phyloP scores from a whole-genome alignment of 2,329 filamentous ascomycete species.

The Pseudopithomyces chartarum region DNA sequence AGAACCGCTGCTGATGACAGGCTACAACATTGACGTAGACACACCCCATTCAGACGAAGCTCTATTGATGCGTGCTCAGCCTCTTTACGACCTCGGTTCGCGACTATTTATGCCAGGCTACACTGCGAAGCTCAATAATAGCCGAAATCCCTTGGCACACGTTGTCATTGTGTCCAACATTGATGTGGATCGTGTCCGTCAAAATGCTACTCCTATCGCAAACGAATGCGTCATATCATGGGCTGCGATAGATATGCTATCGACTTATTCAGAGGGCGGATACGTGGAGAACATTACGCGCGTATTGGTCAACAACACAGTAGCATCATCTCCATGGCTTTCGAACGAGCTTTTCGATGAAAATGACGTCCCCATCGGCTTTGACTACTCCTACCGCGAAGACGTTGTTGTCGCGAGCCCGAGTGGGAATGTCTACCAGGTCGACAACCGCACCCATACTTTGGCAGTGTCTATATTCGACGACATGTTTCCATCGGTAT shows the following conservation, averaged over 20 bases:
- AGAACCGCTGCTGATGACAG: slow-evolving; percentile 11
- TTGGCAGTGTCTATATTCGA: slow-evolving; percentile 7
- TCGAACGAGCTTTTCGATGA: background rate
- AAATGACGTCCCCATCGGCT: background rate
- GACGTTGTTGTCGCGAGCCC: background rate
- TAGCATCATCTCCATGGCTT: slow-evolving; percentile 4
- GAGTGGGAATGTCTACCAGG: background rate
- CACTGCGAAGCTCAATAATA: slow-evolving; percentile 9
- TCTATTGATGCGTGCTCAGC: slow-evolving; percentile 8
- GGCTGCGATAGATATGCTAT: slow-evolving; percentile 14
- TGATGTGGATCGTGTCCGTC: background rate
- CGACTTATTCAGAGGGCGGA: slow-evolving; percentile 9
- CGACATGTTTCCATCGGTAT: slow-evolving; percentile 11
- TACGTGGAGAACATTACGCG: slow-evolving; percentile 15
- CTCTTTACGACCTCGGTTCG: slow-evolving; percentile 11
- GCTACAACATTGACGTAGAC: slow-evolving; percentile 4
- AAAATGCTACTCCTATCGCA: slow-evolving; percentile 13
- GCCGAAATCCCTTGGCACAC: slow-evolving; percentile 9
- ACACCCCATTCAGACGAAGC: slow-evolving; percentile 4
- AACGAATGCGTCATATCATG: slow-evolving; percentile 17
- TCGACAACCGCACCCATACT: slow-evolving; percentile 8
- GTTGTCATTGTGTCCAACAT: background rate
- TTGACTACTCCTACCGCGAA: slow-evolving; percentile 3
- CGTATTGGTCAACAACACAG: slow-evolving; percentile 5
- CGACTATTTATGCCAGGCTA: slow-evolving; percentile 8